Evolutionary conservation across 176 grass and related monocot genomes (phyloP).

Genomic region (Paspalum notatum): DNA sequence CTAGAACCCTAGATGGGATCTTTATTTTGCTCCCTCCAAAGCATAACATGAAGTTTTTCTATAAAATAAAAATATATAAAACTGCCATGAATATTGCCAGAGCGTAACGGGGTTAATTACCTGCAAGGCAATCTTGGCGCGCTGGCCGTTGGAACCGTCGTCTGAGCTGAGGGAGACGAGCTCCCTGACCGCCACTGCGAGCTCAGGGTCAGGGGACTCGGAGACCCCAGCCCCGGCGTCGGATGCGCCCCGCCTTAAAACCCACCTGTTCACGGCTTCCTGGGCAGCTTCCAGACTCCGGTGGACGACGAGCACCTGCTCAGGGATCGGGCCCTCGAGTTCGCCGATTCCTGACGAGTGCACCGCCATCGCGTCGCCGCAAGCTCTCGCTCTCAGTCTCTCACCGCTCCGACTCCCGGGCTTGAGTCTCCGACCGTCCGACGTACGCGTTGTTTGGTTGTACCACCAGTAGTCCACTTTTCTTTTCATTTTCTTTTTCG

Average conservation of each 20-base stretch:
- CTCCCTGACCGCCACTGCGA: conserved; percentile 17
- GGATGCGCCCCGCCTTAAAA: not conserved
- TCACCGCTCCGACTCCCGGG: not conserved
- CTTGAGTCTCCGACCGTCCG: too few species aligned
- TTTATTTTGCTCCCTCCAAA: too few species aligned
- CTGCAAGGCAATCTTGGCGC: not conserved
- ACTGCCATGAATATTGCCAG: not conserved
- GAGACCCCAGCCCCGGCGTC: not conserved
- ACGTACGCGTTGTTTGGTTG: too few species aligned
- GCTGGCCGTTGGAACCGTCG: not conserved
- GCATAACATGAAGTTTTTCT: too few species aligned
- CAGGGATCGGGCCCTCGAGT: not conserved
- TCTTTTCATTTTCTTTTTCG: too few species aligned
- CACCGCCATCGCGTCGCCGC: not conserved
- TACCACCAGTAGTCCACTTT: too few species aligned
- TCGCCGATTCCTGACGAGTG: not conserved
- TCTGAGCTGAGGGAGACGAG: not conserved
- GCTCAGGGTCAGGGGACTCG: not conserved
- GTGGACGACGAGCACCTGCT: not conserved
- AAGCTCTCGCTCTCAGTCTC: not conserved
- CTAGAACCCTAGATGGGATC: too few species aligned
- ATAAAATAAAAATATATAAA: too few species aligned
- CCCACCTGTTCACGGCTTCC: conserved; percentile 17
- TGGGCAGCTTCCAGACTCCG: conserved; percentile 11
- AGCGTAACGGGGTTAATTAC: not conserved